A percentile compares a stretch with the other conserved stretches of the same genome.
Evolutionary conservation across 139 green algal genomes (phyloP).

Genomic region (Micromonas pusilla): DNA sequence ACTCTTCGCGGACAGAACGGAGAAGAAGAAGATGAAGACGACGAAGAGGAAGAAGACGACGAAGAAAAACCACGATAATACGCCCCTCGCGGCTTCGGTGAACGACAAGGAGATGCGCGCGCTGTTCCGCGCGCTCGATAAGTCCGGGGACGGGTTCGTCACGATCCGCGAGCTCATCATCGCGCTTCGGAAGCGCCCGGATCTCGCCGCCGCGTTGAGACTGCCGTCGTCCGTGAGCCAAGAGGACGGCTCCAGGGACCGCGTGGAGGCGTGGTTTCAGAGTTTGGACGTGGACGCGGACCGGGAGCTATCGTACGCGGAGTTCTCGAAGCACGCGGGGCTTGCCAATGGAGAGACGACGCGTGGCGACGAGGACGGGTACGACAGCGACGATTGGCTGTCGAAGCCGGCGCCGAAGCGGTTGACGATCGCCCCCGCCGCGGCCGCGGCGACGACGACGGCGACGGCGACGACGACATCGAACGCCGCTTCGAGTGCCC

Average conservation of each 20-base stretch:
- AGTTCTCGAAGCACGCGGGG: too few species aligned
- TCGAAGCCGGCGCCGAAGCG: background rate
- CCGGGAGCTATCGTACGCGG: too few species aligned
- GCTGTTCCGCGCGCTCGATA: background rate
- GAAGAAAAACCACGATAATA: background rate
- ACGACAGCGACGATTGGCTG: background rate
- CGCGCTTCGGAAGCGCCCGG: background rate
- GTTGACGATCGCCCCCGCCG: background rate
- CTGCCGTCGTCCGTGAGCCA: too few species aligned
- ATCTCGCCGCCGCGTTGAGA: background rate
- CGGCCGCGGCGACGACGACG: background rate
- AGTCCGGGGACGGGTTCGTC: background rate
- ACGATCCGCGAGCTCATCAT: background rate
- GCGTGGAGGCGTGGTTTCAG: too few species aligned
- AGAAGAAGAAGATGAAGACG: background rate
- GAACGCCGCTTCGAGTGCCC: background rate
- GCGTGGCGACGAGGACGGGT: background rate
- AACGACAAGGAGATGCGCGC: background rate
- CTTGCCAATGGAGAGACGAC: background rate
- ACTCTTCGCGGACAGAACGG: background rate
- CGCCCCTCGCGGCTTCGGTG: too few species aligned
- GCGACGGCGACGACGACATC: background rate
- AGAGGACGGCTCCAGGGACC: too few species aligned
- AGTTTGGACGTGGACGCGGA: too few species aligned
- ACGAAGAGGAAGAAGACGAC: background rate